Evolutionary conservation across 2,329 filamentous ascomycete genomes (phyloP), one percentile per base, ranked within the genome.

Genomic region (Talaromyces islandicus): DNA sequence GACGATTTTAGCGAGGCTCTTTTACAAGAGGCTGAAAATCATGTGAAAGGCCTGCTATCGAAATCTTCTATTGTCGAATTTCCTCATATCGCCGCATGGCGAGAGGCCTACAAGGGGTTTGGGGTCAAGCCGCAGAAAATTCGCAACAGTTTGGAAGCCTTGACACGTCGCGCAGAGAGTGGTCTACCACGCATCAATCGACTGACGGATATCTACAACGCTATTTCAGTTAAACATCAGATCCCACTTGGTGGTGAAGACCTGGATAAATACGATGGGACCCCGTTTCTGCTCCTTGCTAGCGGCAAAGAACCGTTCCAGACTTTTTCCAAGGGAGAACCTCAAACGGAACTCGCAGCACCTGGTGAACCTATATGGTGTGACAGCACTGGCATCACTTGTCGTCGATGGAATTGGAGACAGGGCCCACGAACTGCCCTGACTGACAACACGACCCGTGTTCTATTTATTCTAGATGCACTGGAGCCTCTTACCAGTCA

Each of bases 161-260:
- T 67, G 11, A 71, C 71, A 3, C 70, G 74, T 1, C 70, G 74
- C 11, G 67, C 67, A 12, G 68, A 71, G 7, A 59, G 46, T 14
- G 73, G 73, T 0, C 53, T 77, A 6, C 73, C 74, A 0, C 66
- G 74, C 0, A 68, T 77, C 11, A 77, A 77, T 56, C 67, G 73
- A 1, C 57, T 76, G 55, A 76, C 74, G 0, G 73, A 77, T 53
- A 74, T 75, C 10, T 76, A 76, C 62, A 77, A 76, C 56, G 73
- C 69, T 1, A 72, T 76, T 32, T 74, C 70, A 1, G 68, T 76
- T 30, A 76, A 75, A 60, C 67, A 75, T 53, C 72, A 75, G 58
- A 70, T 76, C 32, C 74, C 74, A 7, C 63, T 75, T 0, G 74
- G 75, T 5, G 74, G 73, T 14, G 73, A 77, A 59, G 73, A 77